phyloP scores from a whole-genome alignment of 164 flowering plant genomes.

The Liquidambar formosana region DNA sequence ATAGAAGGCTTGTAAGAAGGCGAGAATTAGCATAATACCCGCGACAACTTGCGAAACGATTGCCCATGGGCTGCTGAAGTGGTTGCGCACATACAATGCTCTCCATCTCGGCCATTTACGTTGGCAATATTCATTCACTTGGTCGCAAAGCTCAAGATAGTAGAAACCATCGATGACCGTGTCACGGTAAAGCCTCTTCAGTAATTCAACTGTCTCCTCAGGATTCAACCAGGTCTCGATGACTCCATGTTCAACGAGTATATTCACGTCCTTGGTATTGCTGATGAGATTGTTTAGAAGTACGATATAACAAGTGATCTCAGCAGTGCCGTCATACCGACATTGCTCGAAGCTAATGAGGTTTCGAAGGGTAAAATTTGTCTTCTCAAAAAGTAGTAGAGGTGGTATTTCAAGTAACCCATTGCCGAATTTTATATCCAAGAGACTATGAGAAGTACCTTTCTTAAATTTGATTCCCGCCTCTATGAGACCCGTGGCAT shows the following conservation, averaged over 20 bases:
- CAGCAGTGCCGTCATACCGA: neutral
- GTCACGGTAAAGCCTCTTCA: constrained; percentile 16
- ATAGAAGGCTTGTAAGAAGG: constrained; percentile 12
- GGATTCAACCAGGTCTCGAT: constrained; percentile 2
- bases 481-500: constrained; percentile 7
- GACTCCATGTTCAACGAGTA: constrained; percentile 7
- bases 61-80: constrained; percentile 23
- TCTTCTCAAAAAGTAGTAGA: constrained; percentile 2
- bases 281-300: constrained; percentile 20
- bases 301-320: constrained; percentile 11
- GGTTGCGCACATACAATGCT: constrained; percentile 7
- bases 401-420: constrained; percentile 28
- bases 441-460: neutral
- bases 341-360: constrained; percentile 28
- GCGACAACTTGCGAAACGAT: constrained; percentile 14
- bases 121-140: constrained; percentile 13
- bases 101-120: constrained; percentile 6
- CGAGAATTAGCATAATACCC: constrained; percentile 11
- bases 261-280: constrained; percentile 10
- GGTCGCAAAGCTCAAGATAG: neutral
- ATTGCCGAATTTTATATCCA: constrained; percentile 14
- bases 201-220: constrained; percentile 4
- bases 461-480: constrained; percentile 21
- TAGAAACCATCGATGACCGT: neutral
- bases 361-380: constrained; percentile 14